phyloP scores from a whole-genome alignment of 2,329 filamentous ascomycete species.

The Pseudocercospora crystallina region DNA sequence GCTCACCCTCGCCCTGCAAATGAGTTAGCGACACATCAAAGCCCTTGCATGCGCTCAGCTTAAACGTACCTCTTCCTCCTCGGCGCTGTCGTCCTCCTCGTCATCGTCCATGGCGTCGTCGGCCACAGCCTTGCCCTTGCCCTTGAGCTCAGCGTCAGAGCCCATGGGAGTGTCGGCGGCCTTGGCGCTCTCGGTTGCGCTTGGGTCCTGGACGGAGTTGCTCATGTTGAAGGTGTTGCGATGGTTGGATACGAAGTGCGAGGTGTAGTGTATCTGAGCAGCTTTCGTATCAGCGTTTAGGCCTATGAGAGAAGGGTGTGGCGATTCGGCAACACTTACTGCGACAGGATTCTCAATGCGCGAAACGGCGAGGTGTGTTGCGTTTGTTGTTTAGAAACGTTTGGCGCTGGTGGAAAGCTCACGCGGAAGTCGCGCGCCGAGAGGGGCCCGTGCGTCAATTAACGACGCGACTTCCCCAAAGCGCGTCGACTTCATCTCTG shows the following conservation, averaged over 20 bases:
- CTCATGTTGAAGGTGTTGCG: slow-evolving; percentile 25
- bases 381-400: neutral
- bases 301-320: no score
- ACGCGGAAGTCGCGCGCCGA: slow-evolving; percentile 3
- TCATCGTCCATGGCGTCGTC: slow-evolving; percentile 44
- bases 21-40: neutral
- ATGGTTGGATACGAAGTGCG: neutral
- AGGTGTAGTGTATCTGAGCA: no score
- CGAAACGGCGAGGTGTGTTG: neutral
- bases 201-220: slow-evolving; percentile 28
- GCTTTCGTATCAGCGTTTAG: no score
- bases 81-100: slow-evolving; percentile 44
- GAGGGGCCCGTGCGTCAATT: neutral
- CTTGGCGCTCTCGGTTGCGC: slow-evolving; percentile 23
- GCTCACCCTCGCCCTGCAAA: neutral
- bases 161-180: slow-evolving; percentile 38
- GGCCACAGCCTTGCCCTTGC: slow-evolving; percentile 82
- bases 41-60: neutral
- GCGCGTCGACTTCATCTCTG: slow-evolving; percentile 1
- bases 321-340: no score
- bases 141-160: slow-evolving; percentile 61
- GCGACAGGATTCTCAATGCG: neutral
- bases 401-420: no score
- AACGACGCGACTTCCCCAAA: slow-evolving; percentile 8
- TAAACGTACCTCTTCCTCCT: slow-evolving; percentile 38